Conservation (phyloP, 1,284 basidiomycete genomes). For the Filobasidium uniguttulatum region DNA sequence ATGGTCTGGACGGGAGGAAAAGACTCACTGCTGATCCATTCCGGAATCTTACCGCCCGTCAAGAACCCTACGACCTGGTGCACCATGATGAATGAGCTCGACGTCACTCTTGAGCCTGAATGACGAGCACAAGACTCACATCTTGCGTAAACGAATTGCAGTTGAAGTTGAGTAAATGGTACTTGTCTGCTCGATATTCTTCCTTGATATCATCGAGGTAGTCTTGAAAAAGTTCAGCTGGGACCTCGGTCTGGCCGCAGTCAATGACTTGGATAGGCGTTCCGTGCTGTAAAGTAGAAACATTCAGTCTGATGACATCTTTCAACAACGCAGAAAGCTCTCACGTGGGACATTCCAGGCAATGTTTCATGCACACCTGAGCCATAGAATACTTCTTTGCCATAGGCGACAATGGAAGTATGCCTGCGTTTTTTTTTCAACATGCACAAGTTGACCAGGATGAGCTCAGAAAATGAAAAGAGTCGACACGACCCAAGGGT, state of each 20-base stretch:
- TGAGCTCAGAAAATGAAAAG: neutral
- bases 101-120: neutral
- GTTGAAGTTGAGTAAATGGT: constrained; percentile 60
- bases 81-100: neutral
- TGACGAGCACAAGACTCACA: constrained; percentile 20
- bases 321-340: constrained; percentile 24
- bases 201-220: constrained; percentile 59
- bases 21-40: constrained; percentile 48
- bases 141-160: constrained; percentile 88
- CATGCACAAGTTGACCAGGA: constrained; percentile 2
- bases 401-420: constrained; percentile 74
- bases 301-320: neutral
- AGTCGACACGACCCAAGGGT: neutral
- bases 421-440: too few relatives aligned
- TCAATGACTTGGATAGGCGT: constrained; percentile 58
- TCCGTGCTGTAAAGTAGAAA: constrained; percentile 48
- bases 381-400: constrained; percentile 76
- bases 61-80: constrained; percentile 57
- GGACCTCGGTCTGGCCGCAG: constrained; percentile 55
- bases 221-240: constrained; percentile 68
- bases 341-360: constrained; percentile 65
- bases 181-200: constrained; percentile 78
- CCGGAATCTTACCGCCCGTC: constrained; percentile 61
- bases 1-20: too few relatives aligned
- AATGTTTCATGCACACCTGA: constrained; percentile 56